Percentiles rank a stretch among this genome's conserved stretches.
These are phyloP conservation scores for Trichoderma polysporum DNA, from an alignment of 2,329 filamentous ascomycete species.

Conservation along the genomic window DNA sequence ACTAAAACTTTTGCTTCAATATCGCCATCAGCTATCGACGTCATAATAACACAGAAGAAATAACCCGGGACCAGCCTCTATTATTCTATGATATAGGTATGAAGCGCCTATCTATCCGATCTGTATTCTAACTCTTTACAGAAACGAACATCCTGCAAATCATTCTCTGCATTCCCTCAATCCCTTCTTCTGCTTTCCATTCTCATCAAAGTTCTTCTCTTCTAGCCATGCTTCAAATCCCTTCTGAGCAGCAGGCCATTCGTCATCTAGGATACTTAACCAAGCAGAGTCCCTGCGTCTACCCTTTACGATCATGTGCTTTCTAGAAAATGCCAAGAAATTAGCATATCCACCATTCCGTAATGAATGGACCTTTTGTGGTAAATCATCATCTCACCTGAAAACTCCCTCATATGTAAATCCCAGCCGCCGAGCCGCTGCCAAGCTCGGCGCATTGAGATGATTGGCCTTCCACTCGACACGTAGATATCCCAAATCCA, in stretches of 20 bases:
- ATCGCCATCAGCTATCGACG: neutral
- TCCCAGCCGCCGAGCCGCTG: conserved; percentile 57
- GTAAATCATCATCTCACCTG: conserved; percentile 35
- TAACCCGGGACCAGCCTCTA: neutral
- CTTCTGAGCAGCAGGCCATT: conserved; percentile 52
- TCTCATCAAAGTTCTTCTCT: conserved; percentile 53
- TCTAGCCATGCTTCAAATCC: conserved; percentile 56
- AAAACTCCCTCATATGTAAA: conserved; percentile 61
- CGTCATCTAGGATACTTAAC: conserved; percentile 57
- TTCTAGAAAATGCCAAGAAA: conserved; percentile 30
- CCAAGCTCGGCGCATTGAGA: conserved; percentile 53
- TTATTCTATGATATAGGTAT: too few relatives aligned
- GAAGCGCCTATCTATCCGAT: neutral
- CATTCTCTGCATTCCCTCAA: conserved; percentile 37
- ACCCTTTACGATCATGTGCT: conserved; percentile 61
- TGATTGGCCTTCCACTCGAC: conserved; percentile 66
- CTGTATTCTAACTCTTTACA: neutral
- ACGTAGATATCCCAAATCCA: conserved; percentile 53
- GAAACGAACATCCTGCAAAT: neutral
- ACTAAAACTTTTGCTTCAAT: neutral
- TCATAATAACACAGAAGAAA: neutral
- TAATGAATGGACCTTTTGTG: neutral
- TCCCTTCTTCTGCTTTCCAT: conserved; percentile 50
- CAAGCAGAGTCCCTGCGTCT: conserved; percentile 59
- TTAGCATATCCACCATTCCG: neutral